These are phyloP conservation scores for Carex scoparia DNA, from an alignment of 176 grass and related monocot species.

Conservation along the genomic window DNA sequence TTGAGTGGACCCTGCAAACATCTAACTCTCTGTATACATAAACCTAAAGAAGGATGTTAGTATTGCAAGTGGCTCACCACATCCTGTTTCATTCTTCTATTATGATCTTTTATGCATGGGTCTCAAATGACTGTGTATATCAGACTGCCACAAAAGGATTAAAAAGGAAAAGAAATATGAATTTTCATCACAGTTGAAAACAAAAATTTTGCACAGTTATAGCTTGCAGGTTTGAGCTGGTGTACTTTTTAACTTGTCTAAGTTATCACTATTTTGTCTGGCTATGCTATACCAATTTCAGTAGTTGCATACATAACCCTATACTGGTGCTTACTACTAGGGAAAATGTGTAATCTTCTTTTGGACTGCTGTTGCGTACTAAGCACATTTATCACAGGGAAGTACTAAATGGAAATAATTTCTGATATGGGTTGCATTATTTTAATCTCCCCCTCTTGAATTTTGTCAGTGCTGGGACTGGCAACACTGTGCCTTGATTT, in stretches of 20 bases:
- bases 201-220: neutral
- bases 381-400: neutral
- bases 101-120: neutral
- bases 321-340: neutral
- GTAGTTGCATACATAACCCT: neutral
- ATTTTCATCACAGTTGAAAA: neutral
- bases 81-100: neutral
- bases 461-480: conserved; percentile 39
- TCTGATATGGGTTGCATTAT: neutral
- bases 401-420: neutral
- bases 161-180: neutral
- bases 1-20: neutral
- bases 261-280: neutral
- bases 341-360: neutral
- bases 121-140: neutral
- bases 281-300: neutral
- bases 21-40: neutral
- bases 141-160: neutral
- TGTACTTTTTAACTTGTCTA: neutral
- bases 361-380: neutral
- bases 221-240: neutral
- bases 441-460: neutral
- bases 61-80: neutral
- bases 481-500: conserved; percentile 44
- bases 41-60: neutral